A percentile compares a stretch with the other conserved stretches of the same genome.
Evolutionary conservation across 345 rosid species (phyloP).

Genomic region (Geranium brycei): DNA sequence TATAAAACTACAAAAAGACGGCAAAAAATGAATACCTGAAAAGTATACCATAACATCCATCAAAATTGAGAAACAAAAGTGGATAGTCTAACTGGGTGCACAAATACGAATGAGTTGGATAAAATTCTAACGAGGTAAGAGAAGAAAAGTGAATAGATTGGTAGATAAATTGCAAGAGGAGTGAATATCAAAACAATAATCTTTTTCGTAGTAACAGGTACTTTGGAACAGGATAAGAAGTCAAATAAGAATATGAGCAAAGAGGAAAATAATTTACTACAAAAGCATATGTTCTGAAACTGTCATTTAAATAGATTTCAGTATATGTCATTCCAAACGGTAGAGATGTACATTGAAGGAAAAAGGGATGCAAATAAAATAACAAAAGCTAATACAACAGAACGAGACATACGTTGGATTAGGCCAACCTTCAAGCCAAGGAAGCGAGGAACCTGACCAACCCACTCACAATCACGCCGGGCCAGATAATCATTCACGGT

Average conservation of each 20-base stretch:
- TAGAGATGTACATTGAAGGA: too few species aligned
- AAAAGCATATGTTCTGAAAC: too few species aligned
- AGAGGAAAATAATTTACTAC: background rate
- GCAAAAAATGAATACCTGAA: background rate
- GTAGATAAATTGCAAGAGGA: background rate
- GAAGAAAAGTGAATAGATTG: background rate
- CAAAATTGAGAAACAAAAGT: background rate
- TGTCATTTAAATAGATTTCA: background rate
- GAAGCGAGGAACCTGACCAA: conserved; percentile 96
- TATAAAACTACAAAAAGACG: background rate
- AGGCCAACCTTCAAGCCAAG: conserved; percentile 99
- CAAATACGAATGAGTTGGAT: background rate
- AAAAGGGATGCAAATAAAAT: background rate
- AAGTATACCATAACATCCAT: background rate
- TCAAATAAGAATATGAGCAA: too few species aligned
- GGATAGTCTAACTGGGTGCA: background rate
- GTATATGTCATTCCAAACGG: background rate
- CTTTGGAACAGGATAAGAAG: background rate
- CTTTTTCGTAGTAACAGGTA: background rate
- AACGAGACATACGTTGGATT: conserved; percentile 80
- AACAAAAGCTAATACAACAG: conserved; percentile 8
- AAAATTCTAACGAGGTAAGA: background rate
- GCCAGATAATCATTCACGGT: conserved; percentile 95
- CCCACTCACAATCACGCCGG: conserved; percentile 97
- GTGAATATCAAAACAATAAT: background rate